phyloP scores from a whole-genome alignment of 305 asterid genomes.

The Fraxinus latifolia region DNA sequence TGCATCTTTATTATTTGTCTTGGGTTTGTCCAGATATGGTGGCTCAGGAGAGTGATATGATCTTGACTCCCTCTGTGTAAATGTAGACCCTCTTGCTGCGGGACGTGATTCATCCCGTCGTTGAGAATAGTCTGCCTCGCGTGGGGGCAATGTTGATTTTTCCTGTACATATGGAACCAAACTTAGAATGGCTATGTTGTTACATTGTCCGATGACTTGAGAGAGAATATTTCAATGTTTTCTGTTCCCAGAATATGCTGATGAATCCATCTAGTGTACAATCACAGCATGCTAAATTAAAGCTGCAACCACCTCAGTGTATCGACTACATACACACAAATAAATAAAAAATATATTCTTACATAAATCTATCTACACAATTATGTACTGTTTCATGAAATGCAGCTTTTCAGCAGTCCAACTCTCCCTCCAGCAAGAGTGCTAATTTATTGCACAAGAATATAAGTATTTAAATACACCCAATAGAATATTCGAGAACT shows the following conservation, averaged over 20 bases:
- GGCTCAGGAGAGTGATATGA: slow-evolving; percentile 54
- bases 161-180: slow-evolving; percentile 57
- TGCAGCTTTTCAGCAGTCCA: not conserved
- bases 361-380: not conserved
- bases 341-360: not conserved
- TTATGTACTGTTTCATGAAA: not conserved
- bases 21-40: slow-evolving; percentile 52
- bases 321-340: not conserved
- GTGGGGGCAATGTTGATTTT: slow-evolving; percentile 52
- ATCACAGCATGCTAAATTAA: not conserved
- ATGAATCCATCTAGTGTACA: not conserved
- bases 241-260: not conserved
- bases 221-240: slow-evolving; percentile 1
- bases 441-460: not conserved
- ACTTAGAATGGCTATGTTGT: slow-evolving; percentile 29
- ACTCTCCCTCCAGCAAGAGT: not conserved
- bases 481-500: not conserved
- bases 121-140: slow-evolving; percentile 52
- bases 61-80: slow-evolving; percentile 57
- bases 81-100: slow-evolving; percentile 55
- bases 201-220: slow-evolving; percentile 12
- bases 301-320: not conserved
- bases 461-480: not conserved
- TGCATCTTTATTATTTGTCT: slow-evolving; percentile 47
- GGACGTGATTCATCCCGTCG: slow-evolving; percentile 50